Conservation (phyloP, 345 rosid species). For the Melaleuca alternifolia region DNA sequence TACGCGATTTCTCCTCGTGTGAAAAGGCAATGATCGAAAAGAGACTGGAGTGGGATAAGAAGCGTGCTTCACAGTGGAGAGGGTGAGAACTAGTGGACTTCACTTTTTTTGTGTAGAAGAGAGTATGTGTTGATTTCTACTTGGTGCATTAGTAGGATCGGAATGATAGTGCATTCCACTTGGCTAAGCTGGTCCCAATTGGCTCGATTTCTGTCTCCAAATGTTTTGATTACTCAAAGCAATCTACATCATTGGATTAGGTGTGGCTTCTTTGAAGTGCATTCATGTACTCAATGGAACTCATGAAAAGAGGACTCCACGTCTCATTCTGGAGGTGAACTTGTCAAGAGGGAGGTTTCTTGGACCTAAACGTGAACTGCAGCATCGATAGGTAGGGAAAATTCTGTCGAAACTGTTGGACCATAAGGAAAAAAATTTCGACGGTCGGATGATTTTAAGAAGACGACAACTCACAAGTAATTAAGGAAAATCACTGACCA, state of each 20-base stretch:
- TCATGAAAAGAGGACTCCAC: neutral
- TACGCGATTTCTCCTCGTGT: neutral
- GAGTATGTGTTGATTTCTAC: neutral
- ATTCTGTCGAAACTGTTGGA: neutral
- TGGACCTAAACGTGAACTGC: neutral
- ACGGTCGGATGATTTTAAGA: neutral
- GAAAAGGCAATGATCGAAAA: neutral
- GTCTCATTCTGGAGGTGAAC: neutral
- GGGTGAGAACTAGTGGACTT: neutral
- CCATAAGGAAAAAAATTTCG: no score
- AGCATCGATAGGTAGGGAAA: neutral
- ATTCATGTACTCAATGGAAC: neutral
- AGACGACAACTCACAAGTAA: neutral
- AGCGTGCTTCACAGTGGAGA: neutral
- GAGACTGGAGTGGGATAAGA: neutral
- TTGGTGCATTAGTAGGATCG: neutral
- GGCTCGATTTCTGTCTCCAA: neutral
- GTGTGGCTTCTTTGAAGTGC: neutral
- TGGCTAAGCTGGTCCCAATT: neutral
- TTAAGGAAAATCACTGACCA: neutral
- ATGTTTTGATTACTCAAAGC: neutral
- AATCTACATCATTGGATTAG: neutral
- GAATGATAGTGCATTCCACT: neutral
- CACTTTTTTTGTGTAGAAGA: neutral
- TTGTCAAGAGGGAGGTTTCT: neutral